These are phyloP conservation scores for Cladosporium cucumerinum DNA, from an alignment of 2,329 filamentous ascomycete genomes.

Conservation along the genomic window DNA sequence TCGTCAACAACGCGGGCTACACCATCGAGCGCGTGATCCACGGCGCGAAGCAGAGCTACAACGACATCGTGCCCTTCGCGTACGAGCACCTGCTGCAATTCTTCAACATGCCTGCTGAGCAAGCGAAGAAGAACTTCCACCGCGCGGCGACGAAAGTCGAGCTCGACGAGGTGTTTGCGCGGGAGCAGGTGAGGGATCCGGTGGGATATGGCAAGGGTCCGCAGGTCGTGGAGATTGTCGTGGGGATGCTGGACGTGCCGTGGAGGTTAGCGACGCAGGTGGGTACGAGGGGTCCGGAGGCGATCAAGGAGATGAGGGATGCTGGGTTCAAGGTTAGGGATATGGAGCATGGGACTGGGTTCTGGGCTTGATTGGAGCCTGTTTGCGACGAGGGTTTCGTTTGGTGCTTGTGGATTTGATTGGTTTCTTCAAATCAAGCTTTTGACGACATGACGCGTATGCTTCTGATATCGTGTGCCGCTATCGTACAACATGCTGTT, in stretches of 20 bases:
- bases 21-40: conserved; percentile 48
- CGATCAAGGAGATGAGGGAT: conserved; percentile 36
- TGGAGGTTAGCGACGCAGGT: conserved; percentile 37
- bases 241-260: conserved; percentile 40
- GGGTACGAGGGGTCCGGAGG: conserved; percentile 35
- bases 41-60: conserved; percentile 49
- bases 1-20: conserved; percentile 49
- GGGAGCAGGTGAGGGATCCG: conserved; percentile 33
- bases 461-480: neutral
- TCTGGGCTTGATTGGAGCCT: conserved; percentile 4
- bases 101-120: conserved; percentile 34
- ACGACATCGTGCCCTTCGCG: conserved; percentile 45
- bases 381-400: too few relatives aligned
- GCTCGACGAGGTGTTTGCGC: conserved; percentile 35
- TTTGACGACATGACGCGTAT: neutral
- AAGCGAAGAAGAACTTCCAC: conserved; percentile 35
- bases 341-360: conserved; percentile 17
- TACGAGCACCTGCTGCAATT: conserved; percentile 42
- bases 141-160: conserved; percentile 38
- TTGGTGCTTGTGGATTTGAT: too few relatives aligned
- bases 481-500: neutral
- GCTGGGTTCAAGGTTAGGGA: conserved; percentile 38
- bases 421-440: neutral
- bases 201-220: conserved; percentile 22
- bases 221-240: conserved; percentile 43